These are phyloP conservation scores for Calonectria hawksworthii DNA, from an alignment of 2,329 filamentous ascomycete species.

Conservation along the genomic window DNA sequence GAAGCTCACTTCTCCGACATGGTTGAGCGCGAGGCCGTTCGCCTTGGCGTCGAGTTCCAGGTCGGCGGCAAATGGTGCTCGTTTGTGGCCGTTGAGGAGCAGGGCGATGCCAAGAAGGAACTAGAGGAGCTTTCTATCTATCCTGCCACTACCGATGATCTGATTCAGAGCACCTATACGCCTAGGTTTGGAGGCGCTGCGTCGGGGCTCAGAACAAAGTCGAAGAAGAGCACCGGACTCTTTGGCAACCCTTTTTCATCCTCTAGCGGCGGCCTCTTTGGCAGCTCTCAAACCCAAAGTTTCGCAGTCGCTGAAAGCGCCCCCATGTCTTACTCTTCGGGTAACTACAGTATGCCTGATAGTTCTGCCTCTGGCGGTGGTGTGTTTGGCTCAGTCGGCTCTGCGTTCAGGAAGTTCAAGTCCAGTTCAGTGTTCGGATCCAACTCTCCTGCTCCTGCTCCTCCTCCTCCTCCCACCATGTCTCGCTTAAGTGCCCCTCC, in stretches of 20 bases:
- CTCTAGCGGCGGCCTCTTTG: neutral
- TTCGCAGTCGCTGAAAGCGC: too few species aligned
- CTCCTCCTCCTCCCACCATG: neutral
- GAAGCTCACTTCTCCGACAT: conserved; percentile 69
- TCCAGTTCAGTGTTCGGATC: neutral
- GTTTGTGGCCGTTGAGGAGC: conserved; percentile 75
- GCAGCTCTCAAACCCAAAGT: neutral
- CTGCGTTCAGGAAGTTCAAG: neutral
- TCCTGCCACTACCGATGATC: too few species aligned
- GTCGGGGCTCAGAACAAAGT: neutral
- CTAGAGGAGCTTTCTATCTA: neutral
- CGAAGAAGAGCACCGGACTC: neutral
- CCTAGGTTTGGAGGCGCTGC: too few species aligned
- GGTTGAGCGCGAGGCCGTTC: conserved; percentile 75
- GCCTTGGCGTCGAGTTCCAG: conserved; percentile 75
- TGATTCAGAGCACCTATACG: neutral
- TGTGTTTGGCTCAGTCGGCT: neutral
- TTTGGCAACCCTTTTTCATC: neutral
- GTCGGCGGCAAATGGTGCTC: conserved; percentile 79
- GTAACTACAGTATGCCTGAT: too few species aligned
- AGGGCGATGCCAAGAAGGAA: conserved; percentile 31
- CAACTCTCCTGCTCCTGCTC: neutral
- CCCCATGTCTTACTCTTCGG: too few species aligned
- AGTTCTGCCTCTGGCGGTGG: neutral
- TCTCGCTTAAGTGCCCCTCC: neutral